phyloP scores from a whole-genome alignment of 2,329 filamentous ascomycete species.

The Penicillium brasilianum region DNA sequence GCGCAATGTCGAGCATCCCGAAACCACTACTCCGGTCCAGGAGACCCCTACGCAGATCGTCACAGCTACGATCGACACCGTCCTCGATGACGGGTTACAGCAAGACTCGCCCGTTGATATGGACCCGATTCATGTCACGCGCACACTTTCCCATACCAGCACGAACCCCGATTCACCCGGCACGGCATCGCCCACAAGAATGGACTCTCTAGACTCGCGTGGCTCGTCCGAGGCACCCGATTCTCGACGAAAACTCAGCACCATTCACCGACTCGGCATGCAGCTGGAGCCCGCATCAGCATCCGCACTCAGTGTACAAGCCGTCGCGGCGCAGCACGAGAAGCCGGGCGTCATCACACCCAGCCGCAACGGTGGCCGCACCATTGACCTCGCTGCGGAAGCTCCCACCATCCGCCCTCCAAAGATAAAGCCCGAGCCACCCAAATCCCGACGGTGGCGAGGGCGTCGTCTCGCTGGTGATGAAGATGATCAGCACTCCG shows the following conservation, averaged over 20 bases:
- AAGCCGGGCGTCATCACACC: slow-evolving; percentile 83
- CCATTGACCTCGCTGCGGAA: slow-evolving; percentile 27
- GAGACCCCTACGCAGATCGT: slow-evolving; percentile 18
- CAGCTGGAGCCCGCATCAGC: slow-evolving; percentile 70
- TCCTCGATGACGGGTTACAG: slow-evolving; percentile 22
- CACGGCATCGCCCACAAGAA: slow-evolving; percentile 50
- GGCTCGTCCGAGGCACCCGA: slow-evolving; percentile 27
- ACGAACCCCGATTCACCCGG: slow-evolving; percentile 49
- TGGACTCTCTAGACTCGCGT: slow-evolving; percentile 40
- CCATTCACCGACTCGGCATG: slow-evolving; percentile 63
- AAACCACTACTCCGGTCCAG: slow-evolving; percentile 19
- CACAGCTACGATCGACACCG: slow-evolving; percentile 27
- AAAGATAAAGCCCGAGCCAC: slow-evolving; percentile 48
- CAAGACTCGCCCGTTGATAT: slow-evolving; percentile 29
- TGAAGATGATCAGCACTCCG: slow-evolving; percentile 34
- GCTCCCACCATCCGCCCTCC: slow-evolving; percentile 26
- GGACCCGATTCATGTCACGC: slow-evolving; percentile 42
- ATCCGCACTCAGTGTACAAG: slow-evolving; percentile 75
- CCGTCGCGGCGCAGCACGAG: slow-evolving; percentile 79
- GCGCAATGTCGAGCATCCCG: slow-evolving; percentile 36
- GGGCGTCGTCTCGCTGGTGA: slow-evolving; percentile 42
- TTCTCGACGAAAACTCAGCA: slow-evolving; percentile 29
- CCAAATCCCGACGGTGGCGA: slow-evolving; percentile 50
- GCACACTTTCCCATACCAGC: slow-evolving; percentile 40
- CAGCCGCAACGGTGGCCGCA: slow-evolving; percentile 59